Evolutionary conservation across 2,329 filamentous ascomycete genomes (phyloP), one percentile per base, ranked within the genome.

Genomic region (Lomentospora prolificans): DNA sequence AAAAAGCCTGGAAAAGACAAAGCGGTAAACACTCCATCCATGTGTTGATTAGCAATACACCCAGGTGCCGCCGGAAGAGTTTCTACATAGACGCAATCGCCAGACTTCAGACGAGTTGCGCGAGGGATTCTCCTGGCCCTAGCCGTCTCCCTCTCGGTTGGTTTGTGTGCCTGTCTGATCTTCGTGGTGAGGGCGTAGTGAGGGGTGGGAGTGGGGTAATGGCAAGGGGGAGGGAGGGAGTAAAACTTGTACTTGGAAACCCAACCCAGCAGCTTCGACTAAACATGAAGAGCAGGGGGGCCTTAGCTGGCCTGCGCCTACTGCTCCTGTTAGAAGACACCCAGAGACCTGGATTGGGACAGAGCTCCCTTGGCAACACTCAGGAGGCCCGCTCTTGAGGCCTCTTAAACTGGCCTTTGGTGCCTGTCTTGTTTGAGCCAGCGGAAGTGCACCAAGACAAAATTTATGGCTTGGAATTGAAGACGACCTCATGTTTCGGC

Each of bases 91-190:
- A n/a, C 6, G 17, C 9, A 24, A 8, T 27, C 6, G 33, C 27
- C 53, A 48, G 41, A 55, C 53, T 55, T 55, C 53, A 50, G 41
- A 55, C 31, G 53, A 55, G 17, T 48, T 28, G 28, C 44, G 6
- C 22, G 22, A 52, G 17, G 50, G 7, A 17, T 10, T 48, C n/a
- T 17, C 9, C 36, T 44, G 39, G 25, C 10, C 3, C 5, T 12
- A n/a, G 8, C 17, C 14, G 31, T 10, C 9, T 19, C 5, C n/a
- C 53, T 50, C 39, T 36, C 53, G 53, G 53, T 22, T 55, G 39
- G 39, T 24, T 52, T 22, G 50, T 44, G 58, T 59, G 57, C 61
- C 58, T 61, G 61, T 63, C 58, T 65, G 64, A 65, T 66, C 61
- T 63, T 58, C 63, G 57, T 55, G 57, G 59, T 57, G 60, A 59